Percentiles rank a stretch among this genome's conserved stretches.
phyloP scores from a whole-genome alignment of 495 filamentous ascomycete genomes.

The Acidiella bohemica region DNA sequence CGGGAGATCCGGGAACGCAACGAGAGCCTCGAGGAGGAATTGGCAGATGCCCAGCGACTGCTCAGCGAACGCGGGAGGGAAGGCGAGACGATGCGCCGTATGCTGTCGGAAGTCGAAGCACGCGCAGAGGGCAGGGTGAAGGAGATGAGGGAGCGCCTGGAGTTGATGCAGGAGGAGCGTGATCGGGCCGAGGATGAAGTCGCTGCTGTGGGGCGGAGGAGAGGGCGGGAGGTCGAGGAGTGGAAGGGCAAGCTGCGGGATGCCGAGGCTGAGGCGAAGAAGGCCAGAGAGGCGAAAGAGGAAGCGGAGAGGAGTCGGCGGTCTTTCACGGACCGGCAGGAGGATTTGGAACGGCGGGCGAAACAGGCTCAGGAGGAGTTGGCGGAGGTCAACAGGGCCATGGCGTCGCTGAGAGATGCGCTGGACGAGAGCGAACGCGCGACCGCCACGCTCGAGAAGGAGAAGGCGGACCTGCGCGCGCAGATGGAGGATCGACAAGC shows the following conservation, averaged over 20 bases:
- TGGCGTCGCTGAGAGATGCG: conserved; percentile 62
- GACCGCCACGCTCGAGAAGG: conserved; percentile 64
- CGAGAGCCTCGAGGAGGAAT: conserved; percentile 86
- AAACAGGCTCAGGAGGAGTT: conserved; percentile 57
- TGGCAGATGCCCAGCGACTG: conserved; percentile 74
- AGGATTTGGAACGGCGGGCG: conserved; percentile 58
- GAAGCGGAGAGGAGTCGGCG: conserved; percentile 57
- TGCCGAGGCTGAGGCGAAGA: conserved; percentile 59
- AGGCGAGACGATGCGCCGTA: conserved; percentile 83
- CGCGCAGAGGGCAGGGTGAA: conserved; percentile 64
- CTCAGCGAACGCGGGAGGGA: conserved; percentile 88
- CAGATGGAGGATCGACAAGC: conserved; percentile 63
- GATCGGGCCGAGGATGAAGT: conserved; percentile 88
- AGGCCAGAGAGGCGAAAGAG: conserved; percentile 50
- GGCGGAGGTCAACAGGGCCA: conserved; percentile 59
- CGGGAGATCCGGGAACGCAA: conserved; percentile 72
- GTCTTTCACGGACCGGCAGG: conserved; percentile 57
- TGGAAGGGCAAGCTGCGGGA: conserved; percentile 65
- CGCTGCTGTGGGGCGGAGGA: conserved; percentile 57
- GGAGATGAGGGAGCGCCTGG: conserved; percentile 83
- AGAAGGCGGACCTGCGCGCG: conserved; percentile 60
- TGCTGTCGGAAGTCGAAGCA: conserved; percentile 76
- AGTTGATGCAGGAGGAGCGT: conserved; percentile 76
- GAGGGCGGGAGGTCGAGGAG: conserved; percentile 76
- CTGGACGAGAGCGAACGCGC: conserved; percentile 81